Evolutionary conservation across 148 eudicot genomes (phyloP).

Genomic region (Spergularia marina): DNA sequence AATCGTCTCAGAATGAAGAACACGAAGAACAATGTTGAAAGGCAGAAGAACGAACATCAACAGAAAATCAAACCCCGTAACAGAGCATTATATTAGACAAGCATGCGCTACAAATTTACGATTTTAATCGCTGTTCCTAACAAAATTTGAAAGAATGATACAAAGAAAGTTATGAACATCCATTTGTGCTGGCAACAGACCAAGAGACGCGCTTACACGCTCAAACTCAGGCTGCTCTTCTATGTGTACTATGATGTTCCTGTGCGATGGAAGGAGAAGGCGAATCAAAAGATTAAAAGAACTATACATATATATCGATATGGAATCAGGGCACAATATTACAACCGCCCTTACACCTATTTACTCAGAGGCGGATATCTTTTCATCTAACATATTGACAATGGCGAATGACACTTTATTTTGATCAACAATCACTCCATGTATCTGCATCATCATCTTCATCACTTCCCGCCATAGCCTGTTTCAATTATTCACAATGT

Average conservation of each 20-base stretch:
- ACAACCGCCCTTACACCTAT: constrained; percentile 16
- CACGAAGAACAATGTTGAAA: no score
- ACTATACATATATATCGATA: constrained; percentile 28
- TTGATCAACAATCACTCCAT: constrained; percentile 77
- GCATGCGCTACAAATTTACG: not conserved
- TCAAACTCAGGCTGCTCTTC: constrained; percentile 15
- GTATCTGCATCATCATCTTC: constrained; percentile 83
- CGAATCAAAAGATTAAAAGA: not conserved
- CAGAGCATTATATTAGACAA: no score
- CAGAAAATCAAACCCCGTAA: no score
- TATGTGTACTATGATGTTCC: constrained; percentile 4
- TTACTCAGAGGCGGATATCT: constrained; percentile 9
- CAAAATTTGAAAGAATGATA: constrained; percentile 27
- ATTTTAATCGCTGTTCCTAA: not conserved
- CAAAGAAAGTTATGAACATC: constrained; percentile 13
- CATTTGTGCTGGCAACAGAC: not conserved
- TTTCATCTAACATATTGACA: constrained; percentile 17
- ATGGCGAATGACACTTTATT: not conserved
- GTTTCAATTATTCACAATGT: constrained; percentile 12
- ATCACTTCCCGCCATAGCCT: constrained; percentile 96
- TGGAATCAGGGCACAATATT: constrained; percentile 12
- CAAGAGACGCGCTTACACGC: constrained; percentile 20
- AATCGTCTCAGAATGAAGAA: no score
- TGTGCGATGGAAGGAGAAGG: not conserved
- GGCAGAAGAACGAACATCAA: no score